Conservation (phyloP, 345 rosid species). For the Eucalyptus victrix region DNA sequence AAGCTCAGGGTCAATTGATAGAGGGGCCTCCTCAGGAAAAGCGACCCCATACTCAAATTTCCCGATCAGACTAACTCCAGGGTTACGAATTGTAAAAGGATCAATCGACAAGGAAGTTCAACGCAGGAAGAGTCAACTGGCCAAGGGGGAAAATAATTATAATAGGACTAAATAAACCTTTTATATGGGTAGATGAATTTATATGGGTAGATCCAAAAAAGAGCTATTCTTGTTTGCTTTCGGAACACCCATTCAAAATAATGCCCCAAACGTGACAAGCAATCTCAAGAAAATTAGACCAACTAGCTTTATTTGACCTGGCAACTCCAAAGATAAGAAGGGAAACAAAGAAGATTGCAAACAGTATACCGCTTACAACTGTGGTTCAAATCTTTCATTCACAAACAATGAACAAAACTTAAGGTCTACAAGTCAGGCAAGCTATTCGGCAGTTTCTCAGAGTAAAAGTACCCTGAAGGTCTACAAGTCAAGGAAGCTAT, state of each 20-base stretch:
- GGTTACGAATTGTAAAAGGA: not conserved
- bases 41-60: not conserved
- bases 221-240: not conserved
- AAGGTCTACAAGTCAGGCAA: not conserved
- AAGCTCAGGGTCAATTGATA: not conserved
- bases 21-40: not conserved
- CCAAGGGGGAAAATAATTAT: not conserved
- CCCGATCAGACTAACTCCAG: not conserved
- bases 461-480: not conserved
- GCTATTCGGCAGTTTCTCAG: not conserved
- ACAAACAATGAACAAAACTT: not conserved
- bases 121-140: not conserved
- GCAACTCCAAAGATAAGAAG: not conserved
- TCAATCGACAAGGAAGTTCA: not conserved
- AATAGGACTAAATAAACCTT: not conserved
- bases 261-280: not conserved
- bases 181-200: not conserved
- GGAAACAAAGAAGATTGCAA: not conserved
- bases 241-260: not conserved
- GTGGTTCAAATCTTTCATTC: not conserved
- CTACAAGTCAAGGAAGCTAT: not conserved
- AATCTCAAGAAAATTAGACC: not conserved
- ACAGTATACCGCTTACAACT: not conserved
- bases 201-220: not conserved
- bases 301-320: not conserved